phyloP scores from a whole-genome alignment of 306 rosid genomes.

The Quercus berberidifolia region DNA sequence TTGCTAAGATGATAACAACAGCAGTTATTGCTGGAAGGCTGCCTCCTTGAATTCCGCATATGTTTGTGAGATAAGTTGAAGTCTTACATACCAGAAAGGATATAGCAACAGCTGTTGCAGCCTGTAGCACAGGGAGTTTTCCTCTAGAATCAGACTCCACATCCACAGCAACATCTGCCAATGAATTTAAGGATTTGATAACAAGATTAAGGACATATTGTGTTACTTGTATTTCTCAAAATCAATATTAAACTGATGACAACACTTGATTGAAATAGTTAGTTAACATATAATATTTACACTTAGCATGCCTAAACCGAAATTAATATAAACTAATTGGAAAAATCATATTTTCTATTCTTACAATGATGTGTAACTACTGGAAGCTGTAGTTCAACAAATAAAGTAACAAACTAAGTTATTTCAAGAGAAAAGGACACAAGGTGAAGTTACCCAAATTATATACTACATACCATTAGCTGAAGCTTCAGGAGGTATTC shows the following conservation, averaged over 20 bases:
- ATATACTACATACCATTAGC: conserved; percentile 19
- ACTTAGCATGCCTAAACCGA: neutral
- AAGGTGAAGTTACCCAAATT: neutral
- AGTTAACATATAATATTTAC: neutral
- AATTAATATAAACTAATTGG: neutral
- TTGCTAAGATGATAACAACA: conserved; percentile 55
- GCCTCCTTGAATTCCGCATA: conserved; percentile 55
- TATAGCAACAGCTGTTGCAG: conserved; percentile 48
- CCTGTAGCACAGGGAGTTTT: conserved; percentile 43
- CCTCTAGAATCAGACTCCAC: conserved; percentile 27
- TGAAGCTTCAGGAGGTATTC: conserved; percentile 31
- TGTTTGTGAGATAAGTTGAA: conserved; percentile 32
- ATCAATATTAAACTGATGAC: neutral
- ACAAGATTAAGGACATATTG: neutral
- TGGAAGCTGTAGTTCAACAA: neutral
- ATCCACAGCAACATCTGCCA: conserved; percentile 34
- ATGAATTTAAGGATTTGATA: neutral
- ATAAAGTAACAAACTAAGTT: neutral
- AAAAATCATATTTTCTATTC: neutral
- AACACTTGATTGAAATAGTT: neutral
- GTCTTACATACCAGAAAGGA: conserved; percentile 57
- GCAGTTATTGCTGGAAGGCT: conserved; percentile 59
- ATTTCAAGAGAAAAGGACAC: neutral
- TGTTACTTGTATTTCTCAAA: neutral
- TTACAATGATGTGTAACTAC: neutral